Evolutionary conservation across 2,329 filamentous ascomycete genomes (phyloP).

Genomic region (Teratosphaeria pseudoeucalypti): DNA sequence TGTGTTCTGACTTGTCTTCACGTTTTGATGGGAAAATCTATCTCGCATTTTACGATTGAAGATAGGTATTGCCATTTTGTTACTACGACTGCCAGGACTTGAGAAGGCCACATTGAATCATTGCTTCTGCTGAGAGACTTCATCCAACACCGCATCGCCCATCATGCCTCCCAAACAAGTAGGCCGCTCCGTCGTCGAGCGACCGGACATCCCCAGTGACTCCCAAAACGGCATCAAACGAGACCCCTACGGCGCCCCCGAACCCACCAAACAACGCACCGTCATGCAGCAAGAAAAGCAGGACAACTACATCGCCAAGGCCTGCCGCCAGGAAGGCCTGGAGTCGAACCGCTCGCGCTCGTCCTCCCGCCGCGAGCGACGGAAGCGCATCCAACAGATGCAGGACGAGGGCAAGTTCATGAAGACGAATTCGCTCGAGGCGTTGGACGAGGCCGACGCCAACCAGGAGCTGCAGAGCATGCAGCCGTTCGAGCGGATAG

Average conservation of each 20-base stretch:
- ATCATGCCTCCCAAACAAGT: neutral
- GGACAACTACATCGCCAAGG: constrained; percentile 26
- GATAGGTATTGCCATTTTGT: neutral
- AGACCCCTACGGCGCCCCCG: constrained; percentile 2
- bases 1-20: neutral
- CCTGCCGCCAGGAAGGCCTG: constrained; percentile 20
- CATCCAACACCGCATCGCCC: neutral
- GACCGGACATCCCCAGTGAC: constrained; percentile 17
- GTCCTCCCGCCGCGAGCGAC: constrained; percentile 36
- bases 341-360: constrained; percentile 38
- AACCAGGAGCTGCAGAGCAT: constrained; percentile 38
- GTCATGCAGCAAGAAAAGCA: constrained; percentile 38
- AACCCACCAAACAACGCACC: constrained; percentile 28
- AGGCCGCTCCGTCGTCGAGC: constrained; percentile 9
- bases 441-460: constrained; percentile 42
- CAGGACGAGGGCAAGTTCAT: constrained; percentile 41
- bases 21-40: neutral
- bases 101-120: neutral
- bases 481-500: constrained; percentile 46
- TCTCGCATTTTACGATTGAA: neutral
- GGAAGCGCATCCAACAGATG: constrained; percentile 36
- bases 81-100: neutral
- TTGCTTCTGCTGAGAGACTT: neutral
- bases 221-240: constrained; percentile 6
- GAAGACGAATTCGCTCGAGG: constrained; percentile 39